phyloP scores from a whole-genome alignment of 2,329 filamentous ascomycete species.

The Sphaerulina populicola region DNA sequence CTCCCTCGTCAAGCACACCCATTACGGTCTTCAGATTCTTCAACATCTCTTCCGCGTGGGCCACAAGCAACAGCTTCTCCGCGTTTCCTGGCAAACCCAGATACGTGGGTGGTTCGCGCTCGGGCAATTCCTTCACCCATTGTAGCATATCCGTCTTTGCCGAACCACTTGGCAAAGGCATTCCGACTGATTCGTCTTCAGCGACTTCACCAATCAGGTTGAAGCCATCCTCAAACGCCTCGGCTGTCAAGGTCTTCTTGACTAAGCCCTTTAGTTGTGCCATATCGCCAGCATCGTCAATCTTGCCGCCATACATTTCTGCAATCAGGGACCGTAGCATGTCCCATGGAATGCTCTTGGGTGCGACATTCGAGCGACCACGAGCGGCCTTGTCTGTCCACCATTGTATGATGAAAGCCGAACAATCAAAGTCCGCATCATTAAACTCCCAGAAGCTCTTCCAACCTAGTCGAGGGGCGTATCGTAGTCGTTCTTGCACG shows the following conservation, averaged over 20 bases:
- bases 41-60: constrained; percentile 76
- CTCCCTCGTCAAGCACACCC: constrained; percentile 83
- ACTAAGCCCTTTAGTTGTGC: constrained; percentile 65
- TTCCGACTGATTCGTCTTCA: constrained; percentile 35
- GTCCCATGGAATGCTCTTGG: constrained; percentile 90
- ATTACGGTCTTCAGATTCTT: constrained; percentile 76
- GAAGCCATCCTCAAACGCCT: constrained; percentile 87
- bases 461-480: constrained; percentile 90
- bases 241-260: constrained; percentile 67
- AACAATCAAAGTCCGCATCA: constrained; percentile 98
- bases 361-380: constrained; percentile 84
- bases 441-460: constrained; percentile 99
- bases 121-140: constrained; percentile 87
- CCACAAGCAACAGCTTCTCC: constrained; percentile 87
- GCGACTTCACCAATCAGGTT: constrained; percentile 64
- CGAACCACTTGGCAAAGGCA: constrained; percentile 72
- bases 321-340: constrained; percentile 84
- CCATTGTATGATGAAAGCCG: constrained; percentile 86
- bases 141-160: constrained; percentile 74
- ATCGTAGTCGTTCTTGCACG: constrained; percentile 86
- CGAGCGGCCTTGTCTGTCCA: constrained; percentile 81
- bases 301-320: constrained; percentile 96
- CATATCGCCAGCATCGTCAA: constrained; percentile 85
- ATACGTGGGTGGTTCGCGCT: constrained; percentile 93
- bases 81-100: constrained; percentile 89